A percentile compares a stretch with the other conserved stretches of the same genome.
Evolutionary conservation across 2,329 filamentous ascomycete genomes (phyloP).

Genomic region (Paraphoma sp.): DNA sequence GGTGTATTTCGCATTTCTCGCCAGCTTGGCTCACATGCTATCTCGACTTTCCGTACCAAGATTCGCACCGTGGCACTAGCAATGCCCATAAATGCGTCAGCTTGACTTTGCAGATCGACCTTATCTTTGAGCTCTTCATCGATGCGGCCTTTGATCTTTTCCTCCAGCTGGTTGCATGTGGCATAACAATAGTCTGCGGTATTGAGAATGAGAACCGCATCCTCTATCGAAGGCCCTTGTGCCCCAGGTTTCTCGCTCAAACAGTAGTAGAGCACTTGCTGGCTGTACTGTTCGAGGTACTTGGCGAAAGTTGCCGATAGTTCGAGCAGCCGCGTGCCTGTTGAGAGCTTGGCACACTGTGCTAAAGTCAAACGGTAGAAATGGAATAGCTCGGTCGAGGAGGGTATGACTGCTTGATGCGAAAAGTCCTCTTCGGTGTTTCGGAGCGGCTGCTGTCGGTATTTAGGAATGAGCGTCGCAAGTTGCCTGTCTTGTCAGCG

Average conservation of each 20-base stretch:
- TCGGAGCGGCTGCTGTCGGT: slow-evolving; percentile 80
- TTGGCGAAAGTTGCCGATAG: slow-evolving; percentile 85
- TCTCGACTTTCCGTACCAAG: slow-evolving; percentile 82
- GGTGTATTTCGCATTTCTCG: slow-evolving; percentile 96
- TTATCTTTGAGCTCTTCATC: slow-evolving; percentile 75
- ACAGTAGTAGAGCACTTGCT: slow-evolving; percentile 84
- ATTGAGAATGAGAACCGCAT: slow-evolving; percentile 86
- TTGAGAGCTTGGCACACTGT: slow-evolving; percentile 95
- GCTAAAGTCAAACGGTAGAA: slow-evolving; percentile 93
- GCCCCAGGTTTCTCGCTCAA: slow-evolving; percentile 65
- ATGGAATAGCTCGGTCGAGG: slow-evolving; percentile 95
- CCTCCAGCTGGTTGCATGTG: slow-evolving; percentile 91
- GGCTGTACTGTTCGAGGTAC: slow-evolving; percentile 93
- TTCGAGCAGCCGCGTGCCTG: slow-evolving; percentile 84
- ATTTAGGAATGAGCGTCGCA: slow-evolving; percentile 82
- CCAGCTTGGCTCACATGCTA: slow-evolving; percentile 85
- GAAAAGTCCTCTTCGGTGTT: slow-evolving; percentile 91
- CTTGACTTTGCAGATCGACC: slow-evolving; percentile 90
- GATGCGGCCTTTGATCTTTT: slow-evolving; percentile 90
- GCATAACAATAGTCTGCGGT: slow-evolving; percentile 97
- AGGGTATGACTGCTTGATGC: slow-evolving; percentile 85
- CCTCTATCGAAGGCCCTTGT: slow-evolving; percentile 69
- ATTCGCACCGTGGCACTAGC: slow-evolving; percentile 85
- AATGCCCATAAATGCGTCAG: slow-evolving; percentile 93
- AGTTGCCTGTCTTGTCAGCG: slow-evolving; percentile 63